Conservation (phyloP, 495 filamentous ascomycete species). For the Penicillium odoratum region DNA sequence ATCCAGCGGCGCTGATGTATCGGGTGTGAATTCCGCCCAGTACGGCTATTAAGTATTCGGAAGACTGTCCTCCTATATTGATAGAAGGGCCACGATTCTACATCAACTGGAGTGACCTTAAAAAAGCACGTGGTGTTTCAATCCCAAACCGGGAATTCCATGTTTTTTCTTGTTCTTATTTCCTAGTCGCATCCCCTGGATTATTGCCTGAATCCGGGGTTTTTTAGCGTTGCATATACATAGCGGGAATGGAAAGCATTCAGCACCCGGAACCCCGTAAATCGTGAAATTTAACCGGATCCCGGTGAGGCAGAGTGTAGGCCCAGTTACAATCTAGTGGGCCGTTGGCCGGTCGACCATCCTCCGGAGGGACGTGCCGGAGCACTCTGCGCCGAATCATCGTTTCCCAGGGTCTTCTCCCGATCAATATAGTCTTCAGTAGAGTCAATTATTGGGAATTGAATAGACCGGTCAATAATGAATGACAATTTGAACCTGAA, state of each 20-base stretch:
- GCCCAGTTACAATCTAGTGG: slow-evolving; percentile 23
- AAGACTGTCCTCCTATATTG: not conserved
- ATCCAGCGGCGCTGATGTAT: slow-evolving; percentile 57
- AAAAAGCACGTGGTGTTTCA: not conserved
- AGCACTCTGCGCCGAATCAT: slow-evolving; percentile 42
- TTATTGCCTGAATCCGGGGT: slow-evolving; percentile 4
- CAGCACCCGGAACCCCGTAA: slow-evolving; percentile 7
- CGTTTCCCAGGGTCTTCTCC: not conserved
- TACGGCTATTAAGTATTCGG: slow-evolving; percentile 2
- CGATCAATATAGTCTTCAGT: not conserved
- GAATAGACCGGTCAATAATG: not conserved
- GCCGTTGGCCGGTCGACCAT: slow-evolving; percentile 33
- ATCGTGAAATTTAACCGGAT: slow-evolving; percentile 29
- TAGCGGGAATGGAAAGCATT: slow-evolving; percentile 9
- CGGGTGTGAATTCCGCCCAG: slow-evolving; percentile 1
- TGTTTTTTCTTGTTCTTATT: slow-evolving; percentile 4
- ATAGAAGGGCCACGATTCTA: not conserved
- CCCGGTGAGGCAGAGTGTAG: slow-evolving; percentile 28
- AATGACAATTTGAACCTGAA: not conserved
- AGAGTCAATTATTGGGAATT: not conserved
- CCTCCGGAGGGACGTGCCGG: slow-evolving; percentile 32
- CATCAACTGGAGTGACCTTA: not conserved
- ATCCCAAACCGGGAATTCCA: not conserved
- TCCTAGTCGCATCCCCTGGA: not conserved
- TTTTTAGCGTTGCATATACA: slow-evolving; percentile 11